Evolutionary conservation across 257 asterid species (phyloP), one percentile per base, ranked within the genome.

Genomic region (Solanum piurae): DNA sequence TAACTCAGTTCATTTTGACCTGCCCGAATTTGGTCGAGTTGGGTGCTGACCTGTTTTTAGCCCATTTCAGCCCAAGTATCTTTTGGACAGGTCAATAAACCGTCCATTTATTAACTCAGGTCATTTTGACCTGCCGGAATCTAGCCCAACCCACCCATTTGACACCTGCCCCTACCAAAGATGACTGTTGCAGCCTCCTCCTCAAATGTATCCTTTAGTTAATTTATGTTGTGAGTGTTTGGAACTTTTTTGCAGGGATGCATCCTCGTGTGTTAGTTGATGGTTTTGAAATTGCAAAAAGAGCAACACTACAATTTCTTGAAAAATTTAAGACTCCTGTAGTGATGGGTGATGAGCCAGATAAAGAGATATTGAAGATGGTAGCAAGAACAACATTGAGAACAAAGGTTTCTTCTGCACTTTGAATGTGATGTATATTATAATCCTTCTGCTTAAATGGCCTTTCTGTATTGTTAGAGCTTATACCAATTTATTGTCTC

Each of bases 241-340:
- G 31, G 18, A 27, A 29, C 38, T 86, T 79, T 34, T 85, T 79
- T 94, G 84, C 93, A 97, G 99, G 99, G 89, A 95, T 94, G 96
- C 99, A 97, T 93, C 99, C 99, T 29, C 99, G 99, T 83, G 98
- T 97, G 77, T 90, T 97, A 58, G 99, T 95, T 80, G 99, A 97
- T 95, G 99, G 99, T 60, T 95, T 95, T 89, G 99, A 97, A 91
- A 95, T 97, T 66, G 99, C 99, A 40, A 97, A 97, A 91, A 93
- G 95, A 90, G 99, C 98, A 83, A 95, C 98, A 69, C 91, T 97
- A 20, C 95, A 93, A 86, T 97, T 94, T 93, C 95, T 97, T 89
- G 99, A 97, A 83, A 96, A 93, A 87, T 97, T 97, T 88, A 97
- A 94, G 96, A 97, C 98, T 76, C 94, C 95, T 62, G 99, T 94